Percentiles rank a stretch among this genome's conserved stretches.
Conservation (phyloP, 148 eudicot genomes). For the Cornus florida region DNA sequence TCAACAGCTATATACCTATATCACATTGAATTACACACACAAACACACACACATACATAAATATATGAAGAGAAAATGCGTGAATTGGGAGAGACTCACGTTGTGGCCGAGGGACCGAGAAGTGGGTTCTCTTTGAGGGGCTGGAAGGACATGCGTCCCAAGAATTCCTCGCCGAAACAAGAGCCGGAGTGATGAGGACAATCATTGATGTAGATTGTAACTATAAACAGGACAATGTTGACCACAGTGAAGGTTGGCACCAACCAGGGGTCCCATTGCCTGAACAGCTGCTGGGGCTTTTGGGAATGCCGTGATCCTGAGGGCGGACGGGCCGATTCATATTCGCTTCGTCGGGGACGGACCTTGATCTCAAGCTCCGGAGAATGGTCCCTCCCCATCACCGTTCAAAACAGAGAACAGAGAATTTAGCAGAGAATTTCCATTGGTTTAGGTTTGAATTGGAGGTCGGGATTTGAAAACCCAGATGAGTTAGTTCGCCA, state of each 20-base stretch:
- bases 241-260: constrained; percentile 46
- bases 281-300: constrained; percentile 29
- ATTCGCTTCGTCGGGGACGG: constrained; percentile 15
- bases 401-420: background rate
- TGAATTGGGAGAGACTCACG: constrained; percentile 35
- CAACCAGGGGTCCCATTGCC: constrained; percentile 57
- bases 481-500: background rate
- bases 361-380: constrained; percentile 39
- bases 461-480: background rate
- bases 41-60: background rate
- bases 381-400: constrained; percentile 36
- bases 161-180: constrained; percentile 35
- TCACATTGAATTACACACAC: background rate
- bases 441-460: background rate
- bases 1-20: background rate
- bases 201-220: constrained; percentile 63
- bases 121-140: constrained; percentile 69
- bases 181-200: constrained; percentile 48
- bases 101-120: constrained; percentile 68
- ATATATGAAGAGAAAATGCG: background rate
- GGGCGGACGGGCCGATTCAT: background rate
- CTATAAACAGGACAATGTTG: constrained; percentile 45
- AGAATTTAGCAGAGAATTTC: background rate
- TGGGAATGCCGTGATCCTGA: background rate
- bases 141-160: constrained; percentile 73